Conservation (phyloP, 2,329 filamentous ascomycete species). For the Calonectria naviculata region DNA sequence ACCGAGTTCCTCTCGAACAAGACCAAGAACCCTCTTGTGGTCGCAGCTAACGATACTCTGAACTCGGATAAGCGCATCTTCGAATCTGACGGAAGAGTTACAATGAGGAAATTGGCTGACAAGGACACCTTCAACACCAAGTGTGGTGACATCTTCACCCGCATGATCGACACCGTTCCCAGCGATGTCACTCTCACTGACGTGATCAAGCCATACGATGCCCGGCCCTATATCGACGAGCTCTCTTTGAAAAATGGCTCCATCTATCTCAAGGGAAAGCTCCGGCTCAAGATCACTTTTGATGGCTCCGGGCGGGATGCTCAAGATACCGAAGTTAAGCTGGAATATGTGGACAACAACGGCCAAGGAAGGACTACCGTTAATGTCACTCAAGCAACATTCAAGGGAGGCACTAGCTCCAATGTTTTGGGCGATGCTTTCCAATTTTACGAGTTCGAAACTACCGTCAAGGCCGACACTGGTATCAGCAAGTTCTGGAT, state of each 20-base stretch:
- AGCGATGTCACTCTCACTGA: conserved; percentile 41
- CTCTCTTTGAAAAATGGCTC: conserved; percentile 5
- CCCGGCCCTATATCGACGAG: conserved; percentile 42
- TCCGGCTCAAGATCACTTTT: neutral
- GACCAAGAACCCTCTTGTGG: conserved; percentile 54
- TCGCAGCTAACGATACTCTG: conserved; percentile 47
- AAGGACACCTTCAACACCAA: conserved; percentile 48
- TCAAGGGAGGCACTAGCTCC: neutral
- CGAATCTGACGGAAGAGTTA: conserved; percentile 53
- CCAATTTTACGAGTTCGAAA: neutral
- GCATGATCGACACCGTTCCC: conserved; percentile 49
- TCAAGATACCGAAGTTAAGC: neutral
- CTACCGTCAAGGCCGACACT: conserved; percentile 3
- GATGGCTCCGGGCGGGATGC: neutral
- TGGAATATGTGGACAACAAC: neutral
- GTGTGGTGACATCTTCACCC: conserved; percentile 42
- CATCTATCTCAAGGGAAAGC: neutral
- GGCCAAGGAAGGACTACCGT: neutral
- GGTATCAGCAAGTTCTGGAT: conserved; percentile 14
- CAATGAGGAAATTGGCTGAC: conserved; percentile 50
- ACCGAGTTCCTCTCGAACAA: conserved; percentile 53
- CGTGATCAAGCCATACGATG: conserved; percentile 39
- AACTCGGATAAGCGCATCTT: conserved; percentile 57
- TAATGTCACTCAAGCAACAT: neutral
- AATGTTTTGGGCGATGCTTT: neutral